phyloP scores from a whole-genome alignment of 768 basidiomycete genomes.

The Panellus pusillus region DNA sequence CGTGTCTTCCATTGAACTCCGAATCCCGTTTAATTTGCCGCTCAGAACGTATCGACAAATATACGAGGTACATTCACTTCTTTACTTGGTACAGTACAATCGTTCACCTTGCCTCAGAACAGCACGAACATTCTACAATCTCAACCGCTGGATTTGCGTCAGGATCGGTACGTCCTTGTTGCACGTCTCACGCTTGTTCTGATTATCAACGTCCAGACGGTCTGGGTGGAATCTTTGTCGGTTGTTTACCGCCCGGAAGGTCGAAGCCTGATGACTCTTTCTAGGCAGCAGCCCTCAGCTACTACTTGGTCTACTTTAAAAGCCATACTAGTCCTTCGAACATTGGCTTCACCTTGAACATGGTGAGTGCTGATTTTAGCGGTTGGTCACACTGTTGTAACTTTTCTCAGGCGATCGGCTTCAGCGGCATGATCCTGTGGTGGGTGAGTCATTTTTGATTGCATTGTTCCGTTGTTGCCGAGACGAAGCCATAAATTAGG shows the following conservation, averaged over 20 bases:
- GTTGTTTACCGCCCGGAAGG: neutral
- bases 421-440: slow-evolving; percentile 47
- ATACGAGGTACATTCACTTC: slow-evolving; percentile 22
- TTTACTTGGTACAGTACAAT: too few species aligned
- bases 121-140: slow-evolving; percentile 38
- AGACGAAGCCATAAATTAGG: neutral
- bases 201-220: slow-evolving; percentile 26
- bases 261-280: neutral
- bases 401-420: slow-evolving; percentile 34
- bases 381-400: neutral
- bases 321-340: slow-evolving; percentile 31
- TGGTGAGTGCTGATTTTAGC: slow-evolving; percentile 27
- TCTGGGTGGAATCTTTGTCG: slow-evolving; percentile 45
- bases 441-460: slow-evolving; percentile 20
- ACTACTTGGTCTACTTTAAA: slow-evolving; percentile 39
- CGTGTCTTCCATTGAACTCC: too few species aligned
- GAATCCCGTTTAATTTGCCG: too few species aligned
- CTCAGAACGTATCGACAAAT: slow-evolving; percentile 40
- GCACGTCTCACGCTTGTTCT: neutral
- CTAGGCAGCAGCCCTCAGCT: slow-evolving; percentile 35
- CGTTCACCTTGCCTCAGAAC: slow-evolving; percentile 14
- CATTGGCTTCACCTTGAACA: slow-evolving; percentile 41
- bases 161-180: slow-evolving; percentile 25
- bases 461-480: neutral
- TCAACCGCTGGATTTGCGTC: slow-evolving; percentile 38